Evolutionary conservation across 495 filamentous ascomycete species (phyloP).

Genomic region (Trichocladium uniseriatum): DNA sequence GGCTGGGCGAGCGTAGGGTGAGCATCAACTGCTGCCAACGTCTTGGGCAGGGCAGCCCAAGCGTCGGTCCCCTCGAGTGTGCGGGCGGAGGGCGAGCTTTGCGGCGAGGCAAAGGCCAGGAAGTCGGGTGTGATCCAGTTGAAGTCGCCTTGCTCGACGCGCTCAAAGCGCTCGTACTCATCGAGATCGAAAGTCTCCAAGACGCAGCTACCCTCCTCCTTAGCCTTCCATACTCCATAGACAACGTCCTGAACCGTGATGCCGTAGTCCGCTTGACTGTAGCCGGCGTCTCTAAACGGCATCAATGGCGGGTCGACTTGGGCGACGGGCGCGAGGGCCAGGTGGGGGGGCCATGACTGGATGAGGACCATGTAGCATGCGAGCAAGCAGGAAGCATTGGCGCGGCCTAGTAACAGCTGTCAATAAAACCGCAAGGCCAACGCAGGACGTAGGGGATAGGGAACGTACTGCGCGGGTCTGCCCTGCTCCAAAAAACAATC

Average conservation of each 20-base stretch:
- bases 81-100: constrained; percentile 62
- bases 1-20: constrained; percentile 58
- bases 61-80: constrained; percentile 60
- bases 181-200: constrained; percentile 86
- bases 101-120: constrained; percentile 91
- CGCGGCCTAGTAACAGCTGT: constrained; percentile 48
- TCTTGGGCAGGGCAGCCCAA: constrained; percentile 62
- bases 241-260: constrained; percentile 94
- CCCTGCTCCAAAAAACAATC: constrained; percentile 89
- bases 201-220: constrained; percentile 82
- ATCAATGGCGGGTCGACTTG: constrained; percentile 95
- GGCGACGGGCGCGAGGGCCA: constrained; percentile 91
- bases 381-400: constrained; percentile 92
- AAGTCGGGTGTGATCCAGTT: constrained; percentile 97
- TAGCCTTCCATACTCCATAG: constrained; percentile 97
- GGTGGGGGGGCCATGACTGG: constrained; percentile 94
- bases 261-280: constrained; percentile 94
- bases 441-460: not conserved
- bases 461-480: constrained; percentile 74
- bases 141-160: constrained; percentile 98
- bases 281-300: constrained; percentile 97
- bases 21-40: constrained; percentile 52
- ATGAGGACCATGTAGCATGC: constrained; percentile 99
- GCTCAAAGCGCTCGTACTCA: constrained; percentile 93
- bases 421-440: not conserved